Evolutionary conservation across 768 basidiomycete species (phyloP).

Genomic region (Hericium rajendrae): DNA sequence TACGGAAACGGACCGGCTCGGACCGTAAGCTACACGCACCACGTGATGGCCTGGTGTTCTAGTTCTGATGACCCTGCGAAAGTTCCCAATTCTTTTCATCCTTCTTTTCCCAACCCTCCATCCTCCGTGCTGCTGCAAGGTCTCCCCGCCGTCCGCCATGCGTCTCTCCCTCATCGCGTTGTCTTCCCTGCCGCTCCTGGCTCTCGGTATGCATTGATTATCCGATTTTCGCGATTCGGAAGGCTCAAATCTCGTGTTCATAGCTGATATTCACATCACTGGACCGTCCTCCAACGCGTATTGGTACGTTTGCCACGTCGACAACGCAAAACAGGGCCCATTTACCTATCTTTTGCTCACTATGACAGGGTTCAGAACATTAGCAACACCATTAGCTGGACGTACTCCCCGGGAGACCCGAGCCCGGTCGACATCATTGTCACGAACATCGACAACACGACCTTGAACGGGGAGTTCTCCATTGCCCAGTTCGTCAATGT

Average conservation of each 20-base stretch:
- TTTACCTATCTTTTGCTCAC: neutral
- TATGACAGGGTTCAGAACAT: constrained; percentile 24
- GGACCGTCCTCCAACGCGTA: constrained; percentile 20
- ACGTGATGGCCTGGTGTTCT: too few relatives aligned
- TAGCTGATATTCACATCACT: constrained; percentile 23
- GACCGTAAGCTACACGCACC: too few relatives aligned
- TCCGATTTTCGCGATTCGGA: neutral
- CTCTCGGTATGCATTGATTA: constrained; percentile 14
- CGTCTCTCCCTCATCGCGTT: constrained; percentile 18
- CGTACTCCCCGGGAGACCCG: constrained; percentile 23
- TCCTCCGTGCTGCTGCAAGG: neutral
- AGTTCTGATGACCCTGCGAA: too few relatives aligned
- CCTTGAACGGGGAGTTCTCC: constrained; percentile 28
- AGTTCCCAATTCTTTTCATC: too few relatives aligned
- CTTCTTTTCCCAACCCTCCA: neutral
- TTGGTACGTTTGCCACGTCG: constrained; percentile 18
- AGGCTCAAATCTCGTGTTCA: neutral
- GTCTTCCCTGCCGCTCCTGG: constrained; percentile 19
- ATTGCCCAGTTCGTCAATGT: constrained; percentile 25
- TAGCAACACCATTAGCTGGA: constrained; percentile 28
- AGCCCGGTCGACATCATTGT: constrained; percentile 24
- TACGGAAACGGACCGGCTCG: too few relatives aligned
- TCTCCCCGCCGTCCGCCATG: constrained; percentile 17
- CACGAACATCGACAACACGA: constrained; percentile 21
- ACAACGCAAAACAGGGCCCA: neutral